Evolutionary conservation across 768 basidiomycete species (phyloP).

Genomic region (Pisolithus marmoratus): DNA sequence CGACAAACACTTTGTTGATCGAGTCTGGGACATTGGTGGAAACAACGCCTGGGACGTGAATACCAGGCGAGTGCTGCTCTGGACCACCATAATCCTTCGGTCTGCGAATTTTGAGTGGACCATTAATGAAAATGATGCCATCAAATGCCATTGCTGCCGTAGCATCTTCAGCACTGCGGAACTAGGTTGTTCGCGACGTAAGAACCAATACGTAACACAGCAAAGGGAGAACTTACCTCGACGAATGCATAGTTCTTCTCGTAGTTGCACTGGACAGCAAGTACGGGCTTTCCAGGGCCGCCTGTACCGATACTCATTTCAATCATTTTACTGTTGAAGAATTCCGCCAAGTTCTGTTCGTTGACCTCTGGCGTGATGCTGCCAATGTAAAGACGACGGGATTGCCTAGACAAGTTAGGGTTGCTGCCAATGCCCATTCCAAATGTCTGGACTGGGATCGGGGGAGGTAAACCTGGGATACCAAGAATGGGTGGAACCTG

Average conservation of each 20-base stretch:
- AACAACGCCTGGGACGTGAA: constrained; percentile 92
- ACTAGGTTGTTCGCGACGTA: constrained; percentile 44
- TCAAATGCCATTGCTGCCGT: constrained; percentile 97
- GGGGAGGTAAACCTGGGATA: constrained; percentile 76
- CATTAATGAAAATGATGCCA: constrained; percentile 92
- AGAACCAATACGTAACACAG: constrained; percentile 3
- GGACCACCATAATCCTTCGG: constrained; percentile 94
- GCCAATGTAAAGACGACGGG: constrained; percentile 89
- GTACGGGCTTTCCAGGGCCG: constrained; percentile 81
- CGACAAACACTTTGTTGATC: constrained; percentile 96
- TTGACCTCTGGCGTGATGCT: constrained; percentile 91
- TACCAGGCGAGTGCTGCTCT: constrained; percentile 55
- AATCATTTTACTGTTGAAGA: constrained; percentile 95
- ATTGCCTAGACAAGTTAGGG: constrained; percentile 84
- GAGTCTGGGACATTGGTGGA: constrained; percentile 96
- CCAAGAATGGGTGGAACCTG: constrained; percentile 80
- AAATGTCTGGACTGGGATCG: constrained; percentile 78
- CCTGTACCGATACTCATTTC: constrained; percentile 87
- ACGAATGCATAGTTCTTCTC: constrained; percentile 99
- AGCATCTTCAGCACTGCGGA: constrained; percentile 95
- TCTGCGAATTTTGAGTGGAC: constrained; percentile 94
- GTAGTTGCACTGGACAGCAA: constrained; percentile 93
- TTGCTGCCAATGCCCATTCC: constrained; percentile 84
- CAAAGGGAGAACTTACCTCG: constrained; percentile 57
- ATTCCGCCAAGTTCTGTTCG: constrained; percentile 85